phyloP scores from a whole-genome alignment of 1,284 basidiomycete genomes.

The Mycena citricolor region DNA sequence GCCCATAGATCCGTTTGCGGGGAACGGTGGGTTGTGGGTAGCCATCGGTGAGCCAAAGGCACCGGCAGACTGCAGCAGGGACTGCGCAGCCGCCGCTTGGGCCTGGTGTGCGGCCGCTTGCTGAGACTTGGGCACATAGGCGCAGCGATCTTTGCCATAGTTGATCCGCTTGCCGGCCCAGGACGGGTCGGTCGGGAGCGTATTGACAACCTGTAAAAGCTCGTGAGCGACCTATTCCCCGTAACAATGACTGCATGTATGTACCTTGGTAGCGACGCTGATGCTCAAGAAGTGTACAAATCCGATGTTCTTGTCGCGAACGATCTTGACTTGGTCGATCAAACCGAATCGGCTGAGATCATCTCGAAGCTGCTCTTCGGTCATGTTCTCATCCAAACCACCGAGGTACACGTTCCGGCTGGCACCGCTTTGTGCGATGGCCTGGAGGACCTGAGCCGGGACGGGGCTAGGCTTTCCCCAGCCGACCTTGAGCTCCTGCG shows the following conservation, averaged over 20 bases:
- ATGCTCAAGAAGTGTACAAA: constrained; percentile 97
- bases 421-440: constrained; percentile 87
- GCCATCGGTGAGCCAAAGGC: constrained; percentile 27
- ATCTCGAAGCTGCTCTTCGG: constrained; percentile 86
- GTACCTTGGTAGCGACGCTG: constrained; percentile 86
- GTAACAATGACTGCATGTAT: constrained; percentile 15
- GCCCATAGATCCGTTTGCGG: constrained; percentile 4
- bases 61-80: constrained; percentile 42
- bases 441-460: constrained; percentile 73
- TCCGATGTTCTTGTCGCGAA: constrained; percentile 95
- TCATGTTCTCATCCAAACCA: constrained; percentile 83
- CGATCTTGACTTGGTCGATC: constrained; percentile 98
- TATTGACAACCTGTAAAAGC: constrained; percentile 75
- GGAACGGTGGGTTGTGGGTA: constrained; percentile 5
- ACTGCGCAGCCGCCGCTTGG: constrained; percentile 79
- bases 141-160: constrained; percentile 94
- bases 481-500: constrained; percentile 92
- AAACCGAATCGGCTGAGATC: constrained; percentile 88
- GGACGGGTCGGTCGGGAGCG: constrained; percentile 81
- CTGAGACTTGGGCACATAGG: constrained; percentile 90
- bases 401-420: constrained; percentile 94
- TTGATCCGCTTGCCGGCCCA: constrained; percentile 96
- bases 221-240: not conserved
- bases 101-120: constrained; percentile 81
- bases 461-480: constrained; percentile 94